Evolutionary conservation across 108 stramenopile genomes (phyloP), one percentile per base, ranked within the genome.

Genomic region (Cyclotella baltica): DNA sequence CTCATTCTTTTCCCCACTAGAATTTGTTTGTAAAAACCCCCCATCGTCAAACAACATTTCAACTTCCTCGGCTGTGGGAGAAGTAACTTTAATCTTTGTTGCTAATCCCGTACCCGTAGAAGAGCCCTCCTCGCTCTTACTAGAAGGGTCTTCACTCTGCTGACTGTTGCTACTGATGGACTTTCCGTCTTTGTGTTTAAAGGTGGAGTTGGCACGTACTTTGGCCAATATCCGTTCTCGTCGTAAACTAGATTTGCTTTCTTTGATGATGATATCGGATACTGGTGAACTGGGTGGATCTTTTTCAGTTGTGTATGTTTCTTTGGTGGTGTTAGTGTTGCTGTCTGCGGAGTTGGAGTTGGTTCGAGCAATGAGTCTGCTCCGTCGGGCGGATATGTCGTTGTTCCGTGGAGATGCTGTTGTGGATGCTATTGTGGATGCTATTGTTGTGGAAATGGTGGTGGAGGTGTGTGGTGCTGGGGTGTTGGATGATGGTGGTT

Each of bases 41-140:
- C 56, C 47, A 15, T 76, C 67, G 34, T 67, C 67, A 55, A 78
- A 72, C 15, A 78, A 59, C 35, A 78, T 62, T 70, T 78, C 77
- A 38, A 78, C 67, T 47, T 78, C 77, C 25, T 78, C 77, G 16
- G 43, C 58, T 46, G 43, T 63, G 1, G 71, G 71, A 33, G 77
- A 72, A 25, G 62, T 66, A 16, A 78, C 50, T n/a, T 37, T 33
- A n/a, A 62, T 73, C 51, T 61, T 43, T 68, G 28, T 70, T 16
- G 16, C 4, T 52, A 27, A 56, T 3, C 18, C 28, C 36, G 19
- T 23, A n/a, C n/a, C n/a, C n/a, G n/a, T n/a, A n/a, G n/a, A n/a
- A n/a, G n/a, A n/a, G n/a, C n/a, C n/a, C n/a, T n/a, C n/a, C n/a
- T n/a, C n/a, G n/a, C n/a, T n/a, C n/a, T n/a, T n/a, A n/a, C n/a